Base-by-base conservation (phyloP, 768 basidiomycete genomes). In the Amyloporia xantha region DNA sequence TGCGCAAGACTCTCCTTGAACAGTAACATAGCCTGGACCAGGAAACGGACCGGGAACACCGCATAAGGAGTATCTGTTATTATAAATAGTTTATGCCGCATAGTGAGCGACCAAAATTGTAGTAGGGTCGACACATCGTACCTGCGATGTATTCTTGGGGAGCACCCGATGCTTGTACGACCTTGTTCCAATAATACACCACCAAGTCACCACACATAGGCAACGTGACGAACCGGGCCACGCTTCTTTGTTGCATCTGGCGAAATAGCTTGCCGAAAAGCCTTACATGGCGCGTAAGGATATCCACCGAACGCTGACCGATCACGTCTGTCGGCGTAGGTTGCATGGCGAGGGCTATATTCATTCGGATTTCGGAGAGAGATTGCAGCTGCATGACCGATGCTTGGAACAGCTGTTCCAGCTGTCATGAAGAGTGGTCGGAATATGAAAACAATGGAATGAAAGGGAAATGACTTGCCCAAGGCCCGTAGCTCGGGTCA, bases 21-120 rank as follows among this genome's bases (percentile, higher is more conserved):
- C 7, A 92, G 67, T 5, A 86, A 84, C 81, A 92, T 84, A 2
- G 84, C 86, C 59, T 91, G 89, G 0, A 91, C 86, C 49, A 92
- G 70, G 58, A 87, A 81, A 10, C 84, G 79, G 20, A 86, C 72
- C n/a, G 91, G 90, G 60, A 82, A 91, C 2, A 82, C 63, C 1
- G 81, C 84, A 38, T 71, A 66, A 25, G 71, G 62, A 0, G 81
- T 77, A 62, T 91, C 87, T 91, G 17, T 1, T 43, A n/a, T n/a
- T n/a, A n/a, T n/a, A n/a, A n/a, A n/a, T n/a, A n/a, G n/a, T n/a
- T n/a, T n/a, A n/a, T n/a, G n/a, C n/a, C n/a, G n/a, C n/a, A n/a
- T n/a, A n/a, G n/a, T n/a, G n/a, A n/a, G n/a, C n/a, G n/a, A n/a
- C n/a, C n/a, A n/a, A n/a, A n/a, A n/a, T n/a, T n/a, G n/a, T n/a